Evolutionary conservation across 2,329 filamentous ascomycete species (phyloP), one percentile per base, ranked within the genome.

Genomic region (Drechslerella dactyloides): DNA sequence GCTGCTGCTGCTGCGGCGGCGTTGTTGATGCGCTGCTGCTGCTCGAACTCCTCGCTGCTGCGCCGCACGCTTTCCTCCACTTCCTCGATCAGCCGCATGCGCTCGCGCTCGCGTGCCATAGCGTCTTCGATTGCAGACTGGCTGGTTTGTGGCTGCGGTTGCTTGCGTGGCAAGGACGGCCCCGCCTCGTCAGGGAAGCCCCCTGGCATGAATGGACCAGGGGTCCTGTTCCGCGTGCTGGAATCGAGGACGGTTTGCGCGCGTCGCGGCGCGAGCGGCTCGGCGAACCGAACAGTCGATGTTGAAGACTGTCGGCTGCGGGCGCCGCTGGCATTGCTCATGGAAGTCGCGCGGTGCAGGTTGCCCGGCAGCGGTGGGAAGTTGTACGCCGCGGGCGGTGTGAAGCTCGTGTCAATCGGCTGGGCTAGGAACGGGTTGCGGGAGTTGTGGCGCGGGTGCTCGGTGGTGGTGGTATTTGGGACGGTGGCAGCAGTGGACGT

Each of bases 221-320:
- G 44, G 5, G 48, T 33, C 15, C 59, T 59, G 50, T 59, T 64
- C 51, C 59, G 58, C 11, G 52, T 44, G 10, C 46, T 42, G 35
- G 59, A 52, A 19, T 57, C 54, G 48, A 70, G 59, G 27, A 70
- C 66, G 19, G 66, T 70, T 4, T 70, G 66, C 19, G 66, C 59
- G 21, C 66, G 66, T 44, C 66, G 53, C 23, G 66, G 66, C 30
- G 64, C 15, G 24, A 70, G 40, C 52, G 66, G 59, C 33, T 70
- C 59, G 19, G 66, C 59, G 50, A 64, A 70, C 44, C 66, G 60
- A 35, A 70, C 66, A 52, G 66, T 70, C 53, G 66, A 64, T 70
- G 66, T 70, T 70, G 66, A 70, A 70, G 66, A 70, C 66, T 70
- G 66, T 42, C 66, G 50, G 54, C 66, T 70, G 59, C 65, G 65